Conservation (phyloP, 148 eudicot species). For the Silene conica region DNA sequence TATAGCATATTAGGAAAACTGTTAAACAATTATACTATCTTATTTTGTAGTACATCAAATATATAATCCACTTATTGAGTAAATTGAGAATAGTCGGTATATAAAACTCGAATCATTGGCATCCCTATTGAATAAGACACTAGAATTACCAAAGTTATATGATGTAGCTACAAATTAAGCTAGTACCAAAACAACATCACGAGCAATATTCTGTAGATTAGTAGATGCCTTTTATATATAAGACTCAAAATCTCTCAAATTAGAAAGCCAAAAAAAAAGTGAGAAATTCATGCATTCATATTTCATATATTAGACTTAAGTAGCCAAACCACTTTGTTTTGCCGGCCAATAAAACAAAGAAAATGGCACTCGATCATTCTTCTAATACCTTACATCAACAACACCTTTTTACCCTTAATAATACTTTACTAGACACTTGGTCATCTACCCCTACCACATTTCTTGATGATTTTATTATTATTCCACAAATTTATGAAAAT, state of each 20-base stretch:
- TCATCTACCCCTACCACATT: neutral
- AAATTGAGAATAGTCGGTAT: no score
- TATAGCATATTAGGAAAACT: no score
- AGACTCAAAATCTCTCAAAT: constrained; percentile 16
- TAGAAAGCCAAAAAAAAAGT: constrained; percentile 13
- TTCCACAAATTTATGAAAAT: neutral
- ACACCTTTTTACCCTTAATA: constrained; percentile 18
- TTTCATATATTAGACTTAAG: neutral
- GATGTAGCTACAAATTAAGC: neutral
- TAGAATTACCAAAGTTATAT: neutral
- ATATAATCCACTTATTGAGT: no score
- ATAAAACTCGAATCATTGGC: neutral
- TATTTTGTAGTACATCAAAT: no score
- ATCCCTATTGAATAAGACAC: neutral
- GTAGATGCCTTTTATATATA: constrained; percentile 13
- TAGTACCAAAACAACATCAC: constrained; percentile 7
- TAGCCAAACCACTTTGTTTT: constrained; percentile 18
- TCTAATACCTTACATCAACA: constrained; percentile 15
- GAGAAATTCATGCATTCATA: neutral
- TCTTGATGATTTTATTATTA: neutral
- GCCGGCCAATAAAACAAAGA: constrained; percentile 10
- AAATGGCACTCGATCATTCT: constrained; percentile 27
- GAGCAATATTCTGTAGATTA: constrained; percentile 18
- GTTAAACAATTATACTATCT: no score
- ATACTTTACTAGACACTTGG: constrained; percentile 21